A percentile compares a stretch with the other conserved stretches of the same genome.
Evolutionary conservation across 2,329 filamentous ascomycete genomes (phyloP).

Genomic region (Sarocladiaceae sp.): DNA sequence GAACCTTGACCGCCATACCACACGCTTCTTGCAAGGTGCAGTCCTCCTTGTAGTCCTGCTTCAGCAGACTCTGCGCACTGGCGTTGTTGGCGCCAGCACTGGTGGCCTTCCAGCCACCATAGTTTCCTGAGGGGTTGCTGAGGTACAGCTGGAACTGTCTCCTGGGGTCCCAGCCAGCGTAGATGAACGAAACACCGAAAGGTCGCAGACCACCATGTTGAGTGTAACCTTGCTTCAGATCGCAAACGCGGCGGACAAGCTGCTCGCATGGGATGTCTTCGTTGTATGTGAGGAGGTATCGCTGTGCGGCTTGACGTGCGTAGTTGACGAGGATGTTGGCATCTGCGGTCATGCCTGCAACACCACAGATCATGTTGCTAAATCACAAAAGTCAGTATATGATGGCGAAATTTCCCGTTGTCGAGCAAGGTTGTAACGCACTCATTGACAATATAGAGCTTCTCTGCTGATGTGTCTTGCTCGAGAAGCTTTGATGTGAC

Average conservation of each 20-base stretch:
- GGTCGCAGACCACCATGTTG: constrained; percentile 97
- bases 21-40: constrained; percentile 95
- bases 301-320: constrained; percentile 92
- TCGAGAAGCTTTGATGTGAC: constrained; percentile 98
- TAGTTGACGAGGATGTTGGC: constrained; percentile 99
- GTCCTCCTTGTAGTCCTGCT: constrained; percentile 99
- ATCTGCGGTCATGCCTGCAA: constrained; percentile 98
- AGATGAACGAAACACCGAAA: constrained; percentile 99
- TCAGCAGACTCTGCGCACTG: constrained; percentile 91
- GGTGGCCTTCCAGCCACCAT: constrained; percentile 98
- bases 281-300: constrained; percentile 98
- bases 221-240: constrained; percentile 98
- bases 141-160: constrained; percentile 98
- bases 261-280: constrained; percentile 99
- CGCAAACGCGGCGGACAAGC: constrained; percentile 91
- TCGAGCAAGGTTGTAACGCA: constrained; percentile 39
- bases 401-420: not conserved
- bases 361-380: constrained; percentile 99
- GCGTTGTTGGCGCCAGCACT: constrained; percentile 98
- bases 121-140: constrained; percentile 98
- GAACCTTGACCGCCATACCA: constrained; percentile 93
- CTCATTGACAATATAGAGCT: constrained; percentile 99
- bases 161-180: constrained; percentile 94
- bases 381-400: constrained; percentile 11
- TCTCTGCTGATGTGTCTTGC: constrained; percentile 99